Evolutionary conservation across 208 protist genomes (phyloP), one percentile per base, ranked within the genome.

Genomic region (Trichomonas gallinae): DNA sequence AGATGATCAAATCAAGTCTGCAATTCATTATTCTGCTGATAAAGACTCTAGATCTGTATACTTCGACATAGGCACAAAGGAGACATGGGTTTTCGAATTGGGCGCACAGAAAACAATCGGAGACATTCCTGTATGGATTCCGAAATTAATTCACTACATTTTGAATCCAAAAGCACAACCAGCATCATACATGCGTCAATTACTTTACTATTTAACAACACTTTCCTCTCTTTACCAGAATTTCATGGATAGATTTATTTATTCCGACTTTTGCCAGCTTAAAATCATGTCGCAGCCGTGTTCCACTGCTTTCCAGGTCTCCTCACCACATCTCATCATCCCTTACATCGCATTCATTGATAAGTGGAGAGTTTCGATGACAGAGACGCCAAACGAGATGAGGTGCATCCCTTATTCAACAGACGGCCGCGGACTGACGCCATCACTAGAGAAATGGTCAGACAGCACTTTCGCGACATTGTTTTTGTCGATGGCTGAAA

Each of bases 11-110:
- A 58, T 51, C 4, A 93, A 93, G 15, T 93, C 87, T 0, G 40
- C 87, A 51, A 93, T 93, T 51, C 87, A 93, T 93, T 93, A 93
- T 51, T 93, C 87, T 1, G 87, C 87, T 3, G 34, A 93, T 93
- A 51, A 93, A 93, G 44, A 93, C 31, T n/a, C 26, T 36, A 48
- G 44, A 93, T 93, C 87, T 2, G 44, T 93, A 17, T 51, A 93
- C 36, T 51, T 93, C 44, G 40, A 93, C 31, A 51, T 93, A 17
- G 87, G 87, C 0, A 51, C 15, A 34, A 23, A 26, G n/a, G 87
- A 93, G 34, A 93, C 87, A 11, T 93, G 87, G 87, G 44, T 93
- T 17, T 93, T 93, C 26, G 87, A 93, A 17, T 26, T 93, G 3
- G 87, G 87, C 17, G 44, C 4, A 51, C 4, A 51, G 46, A 93